Evolutionary conservation across 768 basidiomycete species (phyloP).

Genomic region (Leccinum boreale): DNA sequence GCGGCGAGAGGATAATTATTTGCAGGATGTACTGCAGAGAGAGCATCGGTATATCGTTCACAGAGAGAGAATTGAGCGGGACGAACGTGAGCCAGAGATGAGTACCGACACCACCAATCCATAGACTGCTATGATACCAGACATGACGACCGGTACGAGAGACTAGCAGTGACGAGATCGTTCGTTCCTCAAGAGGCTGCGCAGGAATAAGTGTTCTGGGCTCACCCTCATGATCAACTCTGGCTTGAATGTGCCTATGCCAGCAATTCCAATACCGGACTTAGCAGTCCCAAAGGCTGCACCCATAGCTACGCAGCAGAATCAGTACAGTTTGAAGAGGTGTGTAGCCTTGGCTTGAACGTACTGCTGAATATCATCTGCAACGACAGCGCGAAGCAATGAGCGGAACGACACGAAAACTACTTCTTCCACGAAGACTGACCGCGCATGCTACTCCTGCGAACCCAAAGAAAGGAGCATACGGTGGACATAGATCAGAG

Average conservation of each 20-base stretch:
- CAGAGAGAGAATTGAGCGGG: neutral
- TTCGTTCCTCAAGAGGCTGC: neutral
- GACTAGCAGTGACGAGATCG: conserved; percentile 47
- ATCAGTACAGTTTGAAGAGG: conserved; percentile 10
- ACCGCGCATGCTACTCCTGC: conserved; percentile 95
- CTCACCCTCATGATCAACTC: conserved; percentile 97
- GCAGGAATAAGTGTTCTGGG: neutral
- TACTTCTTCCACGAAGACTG: conserved; percentile 29
- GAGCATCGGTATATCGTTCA: conserved; percentile 11
- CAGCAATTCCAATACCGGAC: conserved; percentile 95
- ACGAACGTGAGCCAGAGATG: conserved; percentile 68
- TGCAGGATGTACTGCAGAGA: conserved; percentile 51
- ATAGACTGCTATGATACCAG: conserved; percentile 97
- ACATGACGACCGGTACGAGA: conserved; percentile 96
- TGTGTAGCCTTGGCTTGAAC: conserved; percentile 31
- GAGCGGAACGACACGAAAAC: conserved; percentile 7
- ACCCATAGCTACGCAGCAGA: conserved; percentile 63
- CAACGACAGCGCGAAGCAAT: conserved; percentile 1
- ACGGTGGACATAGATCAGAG: conserved; percentile 71
- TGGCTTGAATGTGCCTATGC: conserved; percentile 88
- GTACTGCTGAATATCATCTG: conserved; percentile 96
- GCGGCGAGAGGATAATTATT: conserved; percentile 77
- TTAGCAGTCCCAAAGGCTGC: conserved; percentile 97
- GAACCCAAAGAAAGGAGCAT: conserved; percentile 97
- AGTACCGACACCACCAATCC: conserved; percentile 94